These are phyloP conservation scores for Colletotrichum coccodes DNA, from an alignment of 2,329 filamentous ascomycete genomes.

Conservation along the genomic window DNA sequence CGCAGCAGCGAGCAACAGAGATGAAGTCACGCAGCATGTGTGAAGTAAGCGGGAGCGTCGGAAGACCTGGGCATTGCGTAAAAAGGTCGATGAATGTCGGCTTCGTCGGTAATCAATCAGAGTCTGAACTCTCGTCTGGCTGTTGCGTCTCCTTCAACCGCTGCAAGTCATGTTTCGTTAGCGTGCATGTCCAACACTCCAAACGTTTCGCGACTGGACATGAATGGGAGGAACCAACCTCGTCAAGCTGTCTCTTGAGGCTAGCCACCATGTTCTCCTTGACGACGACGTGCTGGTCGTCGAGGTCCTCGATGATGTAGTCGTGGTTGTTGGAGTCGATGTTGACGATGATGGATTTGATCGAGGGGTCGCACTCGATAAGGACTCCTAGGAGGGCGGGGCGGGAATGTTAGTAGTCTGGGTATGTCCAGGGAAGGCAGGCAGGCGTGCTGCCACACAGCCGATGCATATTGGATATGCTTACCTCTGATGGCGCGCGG, in stretches of 20 bases:
- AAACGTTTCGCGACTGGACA: background rate
- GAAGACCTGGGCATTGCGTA: background rate
- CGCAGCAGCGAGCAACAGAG: background rate
- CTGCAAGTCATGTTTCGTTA: conserved; percentile 40
- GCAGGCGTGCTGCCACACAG: background rate
- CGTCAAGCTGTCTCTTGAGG: conserved; percentile 75
- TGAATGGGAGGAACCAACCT: conserved; percentile 57
- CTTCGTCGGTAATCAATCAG: conserved; percentile 47
- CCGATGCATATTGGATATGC: background rate
- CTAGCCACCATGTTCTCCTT: conserved; percentile 77
- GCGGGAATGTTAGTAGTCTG: conserved; percentile 20
- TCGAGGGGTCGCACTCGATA: conserved; percentile 85
- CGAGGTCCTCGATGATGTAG: conserved; percentile 83
- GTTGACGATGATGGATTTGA: conserved; percentile 85
- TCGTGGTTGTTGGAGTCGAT: conserved; percentile 78
- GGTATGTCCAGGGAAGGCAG: conserved; percentile 11
- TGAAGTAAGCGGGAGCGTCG: background rate
- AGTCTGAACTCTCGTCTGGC: conserved; percentile 62
- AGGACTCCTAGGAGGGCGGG: conserved; percentile 66
- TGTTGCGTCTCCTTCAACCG: conserved; percentile 63
- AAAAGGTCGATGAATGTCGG: background rate
- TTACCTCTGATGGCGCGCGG: conserved; percentile 67
- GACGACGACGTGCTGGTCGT: conserved; percentile 79
- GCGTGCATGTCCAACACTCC: background rate
- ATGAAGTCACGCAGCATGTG: background rate